A percentile compares a stretch with the other conserved stretches of the same genome.
These are phyloP conservation scores for Penicillium glabrum DNA, from an alignment of 2,329 filamentous ascomycete species.

Conservation along the genomic window DNA sequence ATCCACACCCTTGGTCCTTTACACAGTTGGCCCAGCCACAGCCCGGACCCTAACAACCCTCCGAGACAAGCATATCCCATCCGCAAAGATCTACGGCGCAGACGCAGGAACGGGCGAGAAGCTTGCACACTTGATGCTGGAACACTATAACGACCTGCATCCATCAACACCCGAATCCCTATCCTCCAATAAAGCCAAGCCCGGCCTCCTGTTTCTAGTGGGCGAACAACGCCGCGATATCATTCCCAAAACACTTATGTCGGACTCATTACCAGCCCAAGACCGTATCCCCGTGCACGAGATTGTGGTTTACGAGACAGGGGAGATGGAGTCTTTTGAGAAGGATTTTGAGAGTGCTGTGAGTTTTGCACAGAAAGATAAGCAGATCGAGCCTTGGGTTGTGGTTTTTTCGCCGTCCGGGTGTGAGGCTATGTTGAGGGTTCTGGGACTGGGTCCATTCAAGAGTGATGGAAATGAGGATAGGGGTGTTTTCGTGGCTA, in stretches of 20 bases:
- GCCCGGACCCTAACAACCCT: constrained; percentile 65
- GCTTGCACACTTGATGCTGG: constrained; percentile 74
- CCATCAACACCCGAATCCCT: constrained; percentile 7
- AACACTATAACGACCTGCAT: constrained; percentile 63
- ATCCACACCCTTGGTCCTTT: constrained; percentile 41
- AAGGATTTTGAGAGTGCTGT: constrained; percentile 62
- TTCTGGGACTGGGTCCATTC: constrained; percentile 42
- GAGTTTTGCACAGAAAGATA: neutral
- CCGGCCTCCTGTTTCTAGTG: constrained; percentile 78
- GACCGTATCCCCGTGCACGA: constrained; percentile 70
- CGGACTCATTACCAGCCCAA: constrained; percentile 47
- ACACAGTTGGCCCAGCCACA: constrained; percentile 51
- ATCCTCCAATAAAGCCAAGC: constrained; percentile 24
- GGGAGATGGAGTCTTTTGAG: constrained; percentile 76
- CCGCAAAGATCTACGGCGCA: constrained; percentile 68
- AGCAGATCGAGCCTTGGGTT: constrained; percentile 32
- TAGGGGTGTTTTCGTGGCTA: constrained; percentile 62
- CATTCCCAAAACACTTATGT: constrained; percentile 78
- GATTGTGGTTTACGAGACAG: constrained; percentile 81
- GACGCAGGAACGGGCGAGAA: constrained; percentile 83
- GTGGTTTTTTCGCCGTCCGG: constrained; percentile 61
- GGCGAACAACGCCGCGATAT: constrained; percentile 88
- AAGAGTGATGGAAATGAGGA: neutral
- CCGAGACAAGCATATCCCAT: constrained; percentile 43
- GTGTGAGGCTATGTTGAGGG: constrained; percentile 60